Percentiles rank a stretch among this genome's conserved stretches.
phyloP scores from a whole-genome alignment of 805 yeast genomes.

The Ogataea saltuana region DNA sequence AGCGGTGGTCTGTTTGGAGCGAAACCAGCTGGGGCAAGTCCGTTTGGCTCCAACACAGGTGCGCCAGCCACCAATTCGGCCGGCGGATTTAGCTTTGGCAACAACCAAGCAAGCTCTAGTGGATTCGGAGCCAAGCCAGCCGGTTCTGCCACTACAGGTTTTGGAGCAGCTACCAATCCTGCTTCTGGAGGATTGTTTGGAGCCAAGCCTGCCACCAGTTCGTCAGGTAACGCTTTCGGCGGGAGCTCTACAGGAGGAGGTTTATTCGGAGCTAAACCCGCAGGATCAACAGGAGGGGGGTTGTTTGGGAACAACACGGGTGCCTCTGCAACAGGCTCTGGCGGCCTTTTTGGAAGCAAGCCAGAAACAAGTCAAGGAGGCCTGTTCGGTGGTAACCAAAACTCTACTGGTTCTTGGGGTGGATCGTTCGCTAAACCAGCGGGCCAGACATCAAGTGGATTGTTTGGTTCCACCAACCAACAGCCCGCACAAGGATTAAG shows the following conservation, averaged over 20 bases:
- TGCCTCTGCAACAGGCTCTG: slow-evolving; percentile 28
- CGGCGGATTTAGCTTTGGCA: slow-evolving; percentile 14
- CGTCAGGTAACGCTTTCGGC: slow-evolving; percentile 9
- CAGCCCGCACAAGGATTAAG: slow-evolving; percentile 6
- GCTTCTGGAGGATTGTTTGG: slow-evolving; percentile 40
- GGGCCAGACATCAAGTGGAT: slow-evolving; percentile 39
- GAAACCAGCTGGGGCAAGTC: slow-evolving; percentile 22
- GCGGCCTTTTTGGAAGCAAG: slow-evolving; percentile 44
- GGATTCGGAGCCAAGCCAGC: slow-evolving; percentile 37
- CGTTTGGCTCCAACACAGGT: slow-evolving; percentile 14
- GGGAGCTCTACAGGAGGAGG: slow-evolving; percentile 28
- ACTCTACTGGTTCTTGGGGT: slow-evolving; percentile 6
- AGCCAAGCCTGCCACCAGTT: slow-evolving; percentile 26
- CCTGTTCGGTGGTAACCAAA: slow-evolving; percentile 35
- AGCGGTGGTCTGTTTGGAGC: slow-evolving; percentile 34
- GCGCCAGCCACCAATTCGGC: slow-evolving; percentile 9
- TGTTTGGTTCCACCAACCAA: slow-evolving; percentile 39
- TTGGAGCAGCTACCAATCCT: slow-evolving; percentile 25
- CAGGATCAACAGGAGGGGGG: slow-evolving; percentile 11
- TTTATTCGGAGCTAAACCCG: slow-evolving; percentile 28
- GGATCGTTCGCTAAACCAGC: slow-evolving; percentile 18
- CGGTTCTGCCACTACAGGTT: slow-evolving; percentile 31
- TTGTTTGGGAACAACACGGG: slow-evolving; percentile 14
- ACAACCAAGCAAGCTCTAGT: slow-evolving; percentile 26
- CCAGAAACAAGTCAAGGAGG: slow-evolving; percentile 30